Conservation (phyloP, 495 filamentous ascomycete species). For the Aspergillus egyptiacus region DNA sequence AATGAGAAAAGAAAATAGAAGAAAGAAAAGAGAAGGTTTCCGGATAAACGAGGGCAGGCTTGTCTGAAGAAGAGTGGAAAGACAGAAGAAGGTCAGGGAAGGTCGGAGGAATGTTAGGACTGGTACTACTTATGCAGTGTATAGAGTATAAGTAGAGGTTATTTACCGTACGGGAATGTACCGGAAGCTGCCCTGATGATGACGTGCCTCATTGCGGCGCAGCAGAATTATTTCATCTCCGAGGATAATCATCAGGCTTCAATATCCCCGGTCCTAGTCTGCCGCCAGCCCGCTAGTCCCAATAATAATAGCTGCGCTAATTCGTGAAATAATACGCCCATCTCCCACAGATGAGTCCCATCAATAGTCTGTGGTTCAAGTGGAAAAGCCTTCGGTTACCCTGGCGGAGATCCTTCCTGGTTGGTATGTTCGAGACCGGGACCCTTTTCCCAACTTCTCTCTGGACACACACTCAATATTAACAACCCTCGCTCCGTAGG, state of each 20-base stretch:
- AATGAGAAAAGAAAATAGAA: background rate
- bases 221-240: background rate
- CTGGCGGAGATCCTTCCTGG: conserved; percentile 77
- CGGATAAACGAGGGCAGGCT: background rate
- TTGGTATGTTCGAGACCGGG: conserved; percentile 50
- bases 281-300: too few relatives aligned
- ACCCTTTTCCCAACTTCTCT: background rate
- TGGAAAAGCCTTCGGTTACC: conserved; percentile 83
- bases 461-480: too few relatives aligned
- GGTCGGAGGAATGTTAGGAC: background rate
- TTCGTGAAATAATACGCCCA: too few relatives aligned
- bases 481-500: conserved; percentile 45
- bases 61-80: background rate
- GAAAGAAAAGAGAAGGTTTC: background rate
- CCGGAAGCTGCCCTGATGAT: conserved; percentile 4
- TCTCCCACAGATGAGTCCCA: conserved; percentile 26
- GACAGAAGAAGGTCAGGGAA: background rate
- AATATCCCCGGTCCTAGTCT: too few relatives aligned
- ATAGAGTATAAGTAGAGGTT: too few relatives aligned
- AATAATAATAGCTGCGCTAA: too few relatives aligned
- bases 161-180: conserved; percentile 7
- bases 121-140: too few relatives aligned
- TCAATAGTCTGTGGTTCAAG: conserved; percentile 64
- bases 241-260: background rate
- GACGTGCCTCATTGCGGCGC: conserved; percentile 11